Evolutionary conservation across 2,329 filamentous ascomycete genomes (phyloP), one percentile per base, ranked within the genome.

Genomic region (Pseudogymnoascus sp.): DNA sequence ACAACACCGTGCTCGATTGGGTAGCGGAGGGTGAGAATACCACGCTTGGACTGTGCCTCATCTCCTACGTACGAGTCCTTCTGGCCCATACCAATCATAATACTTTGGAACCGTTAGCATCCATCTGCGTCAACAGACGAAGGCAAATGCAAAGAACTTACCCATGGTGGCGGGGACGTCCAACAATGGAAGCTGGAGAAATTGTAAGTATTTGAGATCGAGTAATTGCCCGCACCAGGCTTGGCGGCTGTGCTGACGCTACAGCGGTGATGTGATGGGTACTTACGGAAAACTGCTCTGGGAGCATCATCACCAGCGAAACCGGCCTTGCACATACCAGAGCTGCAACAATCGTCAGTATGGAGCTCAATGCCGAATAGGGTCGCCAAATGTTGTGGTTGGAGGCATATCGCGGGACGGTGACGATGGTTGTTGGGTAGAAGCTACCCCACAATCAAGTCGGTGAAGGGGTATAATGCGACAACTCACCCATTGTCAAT

Each of bases 21-120:
- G 83, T 99, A 99, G 84, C 94, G 89, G 77, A 99, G 87, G 68
- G 93, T 97, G 73, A 99, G 87, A 82, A 99, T 97, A 96, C 94
- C 94, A 94, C 94, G 93, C 92, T 99, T 99, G 78, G 94, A 99
- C 85, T 99, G 94, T 82, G 94, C 94, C 86, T 99, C 94, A 82
- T 99, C 94, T 86, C 94, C 94, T 73, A 99, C 94, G 77, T 99
- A 99, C 67, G 94, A 97, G 86, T 99, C 94, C 85, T 99, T 99
- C 83, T 97, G 94, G 74, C 94, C 94, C 94, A 99, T 99, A 87
- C 94, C 94, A 79, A 99, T 97, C 94, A 99, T 99, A 85, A 99
- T 97, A 87, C 93, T 96, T 39, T 30, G 43, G 43, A 54, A 54
- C n/a, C n/a, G 74, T 66, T 66, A 70, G 43, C 43, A 54, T 32